phyloP scores from a whole-genome alignment of 306 rosid species.

The Biancaea sappan region DNA sequence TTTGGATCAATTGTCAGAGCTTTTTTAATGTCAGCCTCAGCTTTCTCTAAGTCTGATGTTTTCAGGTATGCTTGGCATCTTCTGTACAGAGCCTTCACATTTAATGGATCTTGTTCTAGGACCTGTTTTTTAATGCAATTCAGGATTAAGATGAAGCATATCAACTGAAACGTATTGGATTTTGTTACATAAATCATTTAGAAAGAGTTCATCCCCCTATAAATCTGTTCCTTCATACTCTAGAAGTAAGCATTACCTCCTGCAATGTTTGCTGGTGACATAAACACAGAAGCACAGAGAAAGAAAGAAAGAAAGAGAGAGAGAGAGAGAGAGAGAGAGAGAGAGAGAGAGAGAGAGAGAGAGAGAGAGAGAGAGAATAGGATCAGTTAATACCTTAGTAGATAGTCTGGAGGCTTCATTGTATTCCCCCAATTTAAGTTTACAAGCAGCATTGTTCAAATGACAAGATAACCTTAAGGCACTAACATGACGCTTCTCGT shows the following conservation, averaged over 20 bases:
- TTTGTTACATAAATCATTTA: neutral
- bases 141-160: constrained; percentile 1
- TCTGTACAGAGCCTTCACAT: constrained; percentile 73
- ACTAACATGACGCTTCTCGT: constrained; percentile 45
- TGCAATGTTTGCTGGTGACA: constrained; percentile 2
- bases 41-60: constrained; percentile 61
- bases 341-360: neutral
- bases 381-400: constrained; percentile 47
- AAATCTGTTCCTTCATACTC: neutral
- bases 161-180: too few species aligned
- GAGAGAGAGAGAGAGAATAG: neutral
- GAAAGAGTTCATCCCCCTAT: neutral
- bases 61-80: constrained; percentile 62
- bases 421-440: constrained; percentile 54
- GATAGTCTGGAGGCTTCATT: constrained; percentile 56
- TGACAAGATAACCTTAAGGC: constrained; percentile 52
- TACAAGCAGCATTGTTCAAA: constrained; percentile 71
- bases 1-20: constrained; percentile 63
- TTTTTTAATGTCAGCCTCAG: constrained; percentile 59
- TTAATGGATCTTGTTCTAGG: constrained; percentile 50
- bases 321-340: neutral
- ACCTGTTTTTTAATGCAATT: constrained; percentile 44
- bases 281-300: neutral
- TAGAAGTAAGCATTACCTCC: neutral
- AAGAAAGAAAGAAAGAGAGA: too few species aligned